These are phyloP conservation scores for Globisporangium okanoganense DNA, from an alignment of 352 stramenopile species.

Conservation along the genomic window DNA sequence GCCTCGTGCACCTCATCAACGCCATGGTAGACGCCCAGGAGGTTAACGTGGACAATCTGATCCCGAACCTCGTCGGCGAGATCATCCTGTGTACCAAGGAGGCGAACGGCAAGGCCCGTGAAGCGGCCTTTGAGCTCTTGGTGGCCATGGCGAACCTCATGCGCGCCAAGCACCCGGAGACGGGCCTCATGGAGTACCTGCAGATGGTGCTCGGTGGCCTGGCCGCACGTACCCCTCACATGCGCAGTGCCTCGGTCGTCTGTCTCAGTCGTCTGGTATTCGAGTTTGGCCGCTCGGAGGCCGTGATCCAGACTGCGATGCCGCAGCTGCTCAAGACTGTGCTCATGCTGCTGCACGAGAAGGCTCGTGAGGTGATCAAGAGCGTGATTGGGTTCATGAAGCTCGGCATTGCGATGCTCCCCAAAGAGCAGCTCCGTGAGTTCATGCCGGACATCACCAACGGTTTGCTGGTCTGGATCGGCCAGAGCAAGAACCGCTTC, in stretches of 20 bases:
- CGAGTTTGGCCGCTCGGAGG: constrained; percentile 86
- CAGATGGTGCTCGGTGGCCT: constrained; percentile 92
- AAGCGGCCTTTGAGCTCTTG: constrained; percentile 83
- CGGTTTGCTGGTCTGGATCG: constrained; percentile 91
- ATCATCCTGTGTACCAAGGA: constrained; percentile 97
- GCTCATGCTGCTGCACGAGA: constrained; percentile 91
- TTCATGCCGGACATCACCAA: constrained; percentile 92
- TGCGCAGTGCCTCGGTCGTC: constrained; percentile 94
- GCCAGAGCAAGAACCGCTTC: constrained; percentile 95
- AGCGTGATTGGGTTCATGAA: constrained; percentile 96
- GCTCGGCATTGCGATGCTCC: constrained; percentile 91
- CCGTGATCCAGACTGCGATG: constrained; percentile 69
- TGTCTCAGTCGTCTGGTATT: constrained; percentile 94
- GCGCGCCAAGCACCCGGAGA: constrained; percentile 51
- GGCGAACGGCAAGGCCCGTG: constrained; percentile 92
- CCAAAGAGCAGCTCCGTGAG: constrained; percentile 83
- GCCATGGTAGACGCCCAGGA: constrained; percentile 75
- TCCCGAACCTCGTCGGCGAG: constrained; percentile 92
- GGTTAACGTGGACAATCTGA: constrained; percentile 77
- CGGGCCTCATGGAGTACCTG: constrained; percentile 87
- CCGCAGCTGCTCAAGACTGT: constrained; percentile 91
- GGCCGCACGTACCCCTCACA: constrained; percentile 92
- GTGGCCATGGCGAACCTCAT: constrained; percentile 82
- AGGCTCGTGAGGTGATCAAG: constrained; percentile 95
- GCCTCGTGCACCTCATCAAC: constrained; percentile 75